phyloP scores from a whole-genome alignment of 2,329 filamentous ascomycete species.

The Hymenoscyphus fraxineus region DNA sequence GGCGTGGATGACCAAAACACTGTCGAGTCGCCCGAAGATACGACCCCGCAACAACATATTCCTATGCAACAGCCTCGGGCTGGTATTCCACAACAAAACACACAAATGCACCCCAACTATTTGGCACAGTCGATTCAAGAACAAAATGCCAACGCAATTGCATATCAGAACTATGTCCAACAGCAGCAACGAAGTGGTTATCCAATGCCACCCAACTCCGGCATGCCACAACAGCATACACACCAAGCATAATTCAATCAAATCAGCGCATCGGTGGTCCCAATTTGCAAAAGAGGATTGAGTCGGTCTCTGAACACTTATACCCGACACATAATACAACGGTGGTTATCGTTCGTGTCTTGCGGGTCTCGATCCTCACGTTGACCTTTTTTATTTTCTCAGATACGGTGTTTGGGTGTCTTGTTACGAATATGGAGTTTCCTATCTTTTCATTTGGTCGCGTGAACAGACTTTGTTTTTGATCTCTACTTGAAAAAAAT shows the following conservation, averaged over 20 bases:
- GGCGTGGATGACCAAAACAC: conserved; percentile 72
- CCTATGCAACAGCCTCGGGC: conserved; percentile 55
- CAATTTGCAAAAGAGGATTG: conserved; percentile 29
- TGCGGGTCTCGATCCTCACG: conserved; percentile 29
- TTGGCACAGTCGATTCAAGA: conserved; percentile 59
- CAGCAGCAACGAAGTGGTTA: conserved; percentile 70
- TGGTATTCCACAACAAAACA: conserved; percentile 59
- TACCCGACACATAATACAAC: conserved; percentile 54
- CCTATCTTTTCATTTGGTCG: conserved; percentile 17
- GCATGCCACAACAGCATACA: conserved; percentile 78
- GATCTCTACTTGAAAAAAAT: conserved; percentile 19
- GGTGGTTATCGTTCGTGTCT: conserved; percentile 29
- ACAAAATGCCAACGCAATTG: conserved; percentile 62
- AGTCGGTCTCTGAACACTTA: conserved; percentile 42
- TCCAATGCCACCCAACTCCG: conserved; percentile 71
- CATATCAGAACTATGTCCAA: conserved; percentile 78
- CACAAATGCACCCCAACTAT: conserved; percentile 61
- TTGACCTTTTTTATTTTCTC: conserved; percentile 22
- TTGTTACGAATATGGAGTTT: conserved; percentile 23
- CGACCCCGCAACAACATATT: conserved; percentile 68
- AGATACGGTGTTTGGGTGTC: conserved; percentile 33
- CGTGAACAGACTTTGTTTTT: conserved; percentile 17
- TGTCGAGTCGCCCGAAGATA: conserved; percentile 89
- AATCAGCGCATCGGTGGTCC: conserved; percentile 14
- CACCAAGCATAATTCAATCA: conserved; percentile 62